A percentile compares a stretch with the other conserved stretches of the same genome.
phyloP scores from a whole-genome alignment of 1,284 basidiomycete species.

The Ustilago esculenta region DNA sequence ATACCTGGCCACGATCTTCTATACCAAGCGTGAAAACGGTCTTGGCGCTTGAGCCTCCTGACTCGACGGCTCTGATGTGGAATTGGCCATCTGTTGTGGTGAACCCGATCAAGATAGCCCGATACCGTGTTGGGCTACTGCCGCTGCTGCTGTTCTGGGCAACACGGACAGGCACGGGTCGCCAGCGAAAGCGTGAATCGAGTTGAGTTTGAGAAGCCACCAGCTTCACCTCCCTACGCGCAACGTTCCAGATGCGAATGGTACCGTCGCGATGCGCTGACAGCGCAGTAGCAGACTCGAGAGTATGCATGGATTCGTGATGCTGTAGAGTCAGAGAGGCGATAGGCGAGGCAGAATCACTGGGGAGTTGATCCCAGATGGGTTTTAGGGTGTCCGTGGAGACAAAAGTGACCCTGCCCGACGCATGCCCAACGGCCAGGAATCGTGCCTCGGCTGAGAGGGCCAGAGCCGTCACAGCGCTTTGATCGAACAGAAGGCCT shows the following conservation, averaged over 20 bases:
- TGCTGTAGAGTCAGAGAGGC: slow-evolving; percentile 27
- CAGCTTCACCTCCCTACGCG: slow-evolving; percentile 14
- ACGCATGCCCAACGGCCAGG: slow-evolving; percentile 74
- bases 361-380: slow-evolving; percentile 18
- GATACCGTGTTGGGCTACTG: neutral
- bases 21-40: slow-evolving; percentile 26
- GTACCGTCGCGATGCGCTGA: slow-evolving; percentile 49
- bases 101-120: slow-evolving; percentile 22
- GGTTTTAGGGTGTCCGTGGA: slow-evolving; percentile 18
- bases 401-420: slow-evolving; percentile 74
- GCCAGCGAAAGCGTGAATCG: slow-evolving; percentile 30
- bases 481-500: slow-evolving; percentile 1
- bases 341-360: slow-evolving; percentile 10
- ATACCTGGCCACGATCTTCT: slow-evolving; percentile 24
- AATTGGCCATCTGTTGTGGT: slow-evolving; percentile 31
- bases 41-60: slow-evolving; percentile 16
- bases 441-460: slow-evolving; percentile 66
- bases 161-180: slow-evolving; percentile 6
- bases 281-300: slow-evolving; percentile 27
- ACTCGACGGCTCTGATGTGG: slow-evolving; percentile 22
- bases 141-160: slow-evolving; percentile 1
- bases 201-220: slow-evolving; percentile 19
- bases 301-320: slow-evolving; percentile 25
- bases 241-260: slow-evolving; percentile 24
- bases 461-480: slow-evolving; percentile 35